A percentile compares a stretch with the other conserved stretches of the same genome.
phyloP scores from a whole-genome alignment of 768 basidiomycete genomes.

The Erythrobasidium yunnanense region DNA sequence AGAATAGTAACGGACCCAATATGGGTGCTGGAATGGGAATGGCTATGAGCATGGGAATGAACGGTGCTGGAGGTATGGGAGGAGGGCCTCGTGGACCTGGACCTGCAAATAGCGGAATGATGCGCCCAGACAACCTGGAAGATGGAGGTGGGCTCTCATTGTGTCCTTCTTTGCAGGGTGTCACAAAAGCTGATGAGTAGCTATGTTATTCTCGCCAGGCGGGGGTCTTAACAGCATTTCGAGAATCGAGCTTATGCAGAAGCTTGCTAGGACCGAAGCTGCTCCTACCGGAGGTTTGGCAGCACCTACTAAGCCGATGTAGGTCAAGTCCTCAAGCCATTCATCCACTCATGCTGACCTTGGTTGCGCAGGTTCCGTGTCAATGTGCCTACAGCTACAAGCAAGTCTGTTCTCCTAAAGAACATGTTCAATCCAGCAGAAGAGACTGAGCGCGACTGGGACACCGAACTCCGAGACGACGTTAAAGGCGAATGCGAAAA shows the following conservation, averaged over 20 bases:
- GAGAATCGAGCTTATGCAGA: slow-evolving; percentile 99
- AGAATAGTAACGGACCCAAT: background rate
- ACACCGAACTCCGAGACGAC: slow-evolving; percentile 87
- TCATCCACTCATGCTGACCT: background rate
- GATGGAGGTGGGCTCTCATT: slow-evolving; percentile 58
- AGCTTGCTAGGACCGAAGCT: slow-evolving; percentile 85
- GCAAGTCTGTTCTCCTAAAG: slow-evolving; percentile 75
- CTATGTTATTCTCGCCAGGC: slow-evolving; percentile 47
- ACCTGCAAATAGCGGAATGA: slow-evolving; percentile 22
- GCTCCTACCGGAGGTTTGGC: background rate
- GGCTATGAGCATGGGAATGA: slow-evolving; percentile 20
- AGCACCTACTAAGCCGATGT: slow-evolving; percentile 32
- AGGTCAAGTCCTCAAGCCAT: background rate
- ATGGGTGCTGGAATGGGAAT: slow-evolving; percentile 2
- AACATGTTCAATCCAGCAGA: slow-evolving; percentile 98
- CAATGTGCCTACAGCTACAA: slow-evolving; percentile 74
- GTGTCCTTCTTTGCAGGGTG: background rate
- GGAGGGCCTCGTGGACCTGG: background rate
- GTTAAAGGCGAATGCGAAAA: slow-evolving; percentile 85
- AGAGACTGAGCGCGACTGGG: slow-evolving; percentile 94
- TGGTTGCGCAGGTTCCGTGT: slow-evolving; percentile 52
- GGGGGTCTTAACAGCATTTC: slow-evolving; percentile 97
- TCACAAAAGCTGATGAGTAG: no score
- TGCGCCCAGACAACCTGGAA: slow-evolving; percentile 66
- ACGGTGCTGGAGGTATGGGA: background rate